Percentiles rank a stretch among this genome's conserved stretches.
These are phyloP conservation scores for Entoloma clypeatum DNA, from an alignment of 1,284 basidiomycete genomes.

Conservation along the genomic window DNA sequence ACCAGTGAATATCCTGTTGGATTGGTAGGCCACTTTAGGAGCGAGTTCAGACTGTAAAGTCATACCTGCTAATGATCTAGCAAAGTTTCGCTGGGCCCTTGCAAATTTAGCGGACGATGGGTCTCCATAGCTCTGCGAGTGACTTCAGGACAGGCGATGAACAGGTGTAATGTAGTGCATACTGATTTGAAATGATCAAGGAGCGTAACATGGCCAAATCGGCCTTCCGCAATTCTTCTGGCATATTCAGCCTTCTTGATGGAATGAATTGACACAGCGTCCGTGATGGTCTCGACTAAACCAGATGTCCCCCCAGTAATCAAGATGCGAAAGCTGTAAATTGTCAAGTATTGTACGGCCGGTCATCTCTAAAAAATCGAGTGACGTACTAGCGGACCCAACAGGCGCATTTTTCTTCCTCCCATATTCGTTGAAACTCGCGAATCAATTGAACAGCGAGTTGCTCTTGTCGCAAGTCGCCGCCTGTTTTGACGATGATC, in stretches of 20 bases:
- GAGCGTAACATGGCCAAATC: slow-evolving; percentile 80
- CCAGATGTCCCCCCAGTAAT: slow-evolving; percentile 94
- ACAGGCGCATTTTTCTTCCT: slow-evolving; percentile 85
- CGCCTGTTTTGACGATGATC: slow-evolving; percentile 98
- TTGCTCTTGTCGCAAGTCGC: slow-evolving; percentile 96
- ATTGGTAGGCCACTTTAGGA: slow-evolving; percentile 1
- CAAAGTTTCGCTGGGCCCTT: slow-evolving; percentile 88
- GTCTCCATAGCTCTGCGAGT: slow-evolving; percentile 82
- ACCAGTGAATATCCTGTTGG: slow-evolving; percentile 91
- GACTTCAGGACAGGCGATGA: slow-evolving; percentile 1
- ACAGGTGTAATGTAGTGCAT: slow-evolving; percentile 26
- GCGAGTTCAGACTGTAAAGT: neutral
- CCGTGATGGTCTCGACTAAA: slow-evolving; percentile 92
- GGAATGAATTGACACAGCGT: slow-evolving; percentile 97
- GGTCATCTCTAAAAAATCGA: neutral
- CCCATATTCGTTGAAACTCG: slow-evolving; percentile 93
- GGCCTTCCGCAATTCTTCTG: slow-evolving; percentile 74
- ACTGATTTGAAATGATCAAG: slow-evolving; percentile 88
- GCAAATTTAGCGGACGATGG: slow-evolving; percentile 81
- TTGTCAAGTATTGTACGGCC: neutral
- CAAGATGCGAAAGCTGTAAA: slow-evolving; percentile 73
- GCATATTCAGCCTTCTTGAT: slow-evolving; percentile 99
- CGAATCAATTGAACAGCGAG: slow-evolving; percentile 93
- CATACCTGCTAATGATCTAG: slow-evolving; percentile 86
- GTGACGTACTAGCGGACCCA: slow-evolving; percentile 87